Conservation (phyloP, 352 stramenopile species). For the Phytopythium aichiense region DNA sequence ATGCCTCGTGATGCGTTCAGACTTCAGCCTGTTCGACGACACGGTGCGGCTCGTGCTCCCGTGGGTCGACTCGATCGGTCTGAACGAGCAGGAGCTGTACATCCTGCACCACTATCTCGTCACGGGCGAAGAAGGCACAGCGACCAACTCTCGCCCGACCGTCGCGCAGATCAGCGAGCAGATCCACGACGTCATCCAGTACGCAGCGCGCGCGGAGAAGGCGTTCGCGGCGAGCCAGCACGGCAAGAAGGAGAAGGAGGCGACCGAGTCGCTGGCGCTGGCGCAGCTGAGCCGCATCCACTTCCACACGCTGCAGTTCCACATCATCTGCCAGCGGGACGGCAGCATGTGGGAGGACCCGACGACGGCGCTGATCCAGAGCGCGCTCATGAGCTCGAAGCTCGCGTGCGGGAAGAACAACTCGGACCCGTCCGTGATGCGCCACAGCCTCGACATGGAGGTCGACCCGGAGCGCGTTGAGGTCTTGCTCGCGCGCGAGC, state of each 20-base stretch:
- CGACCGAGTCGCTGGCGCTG: constrained; percentile 31
- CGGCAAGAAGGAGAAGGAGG: constrained; percentile 12
- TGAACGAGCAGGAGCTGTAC: constrained; percentile 84
- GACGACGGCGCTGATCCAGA: constrained; percentile 66
- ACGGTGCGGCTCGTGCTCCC: constrained; percentile 74
- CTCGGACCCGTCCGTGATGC: constrained; percentile 35
- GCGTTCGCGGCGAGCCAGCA: constrained; percentile 30
- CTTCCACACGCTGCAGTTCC: constrained; percentile 86
- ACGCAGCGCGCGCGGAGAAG: constrained; percentile 38
- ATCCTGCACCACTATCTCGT: constrained; percentile 82
- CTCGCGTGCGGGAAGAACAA: constrained; percentile 67
- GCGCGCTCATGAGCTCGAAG: constrained; percentile 79
- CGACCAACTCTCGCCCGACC: constrained; percentile 69
- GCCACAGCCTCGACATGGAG: constrained; percentile 58
- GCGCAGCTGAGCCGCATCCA: constrained; percentile 73
- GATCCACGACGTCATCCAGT: constrained; percentile 66
- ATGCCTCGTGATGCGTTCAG: constrained; percentile 12
- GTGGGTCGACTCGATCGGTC: constrained; percentile 72
- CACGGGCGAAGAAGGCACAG: constrained; percentile 63
- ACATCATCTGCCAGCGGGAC: constrained; percentile 77
- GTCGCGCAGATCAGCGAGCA: constrained; percentile 72
- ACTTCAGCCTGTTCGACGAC: constrained; percentile 82
- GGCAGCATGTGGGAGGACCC: constrained; percentile 65
- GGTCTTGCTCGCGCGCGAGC: constrained; percentile 46
- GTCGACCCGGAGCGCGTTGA: constrained; percentile 72